A percentile compares a stretch with the other conserved stretches of the same genome.
Conservation (phyloP, 1,284 basidiomycete species). For the Boletus mariae region DNA sequence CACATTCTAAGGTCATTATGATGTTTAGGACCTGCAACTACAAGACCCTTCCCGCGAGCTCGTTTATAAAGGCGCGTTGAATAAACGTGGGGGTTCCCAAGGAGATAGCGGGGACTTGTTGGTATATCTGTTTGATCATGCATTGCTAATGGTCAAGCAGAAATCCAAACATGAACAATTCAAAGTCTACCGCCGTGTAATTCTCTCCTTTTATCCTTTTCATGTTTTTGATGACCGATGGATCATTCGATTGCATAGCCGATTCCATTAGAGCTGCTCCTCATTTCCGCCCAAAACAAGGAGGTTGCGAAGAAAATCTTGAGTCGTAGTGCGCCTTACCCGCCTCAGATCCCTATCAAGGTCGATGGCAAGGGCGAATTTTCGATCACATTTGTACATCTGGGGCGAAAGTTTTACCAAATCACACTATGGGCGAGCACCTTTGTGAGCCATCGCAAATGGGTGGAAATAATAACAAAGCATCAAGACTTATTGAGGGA, state of each 20-base stretch:
- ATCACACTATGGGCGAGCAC: slow-evolving; percentile 93
- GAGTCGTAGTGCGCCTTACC: slow-evolving; percentile 49
- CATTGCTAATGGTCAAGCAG: slow-evolving; percentile 92
- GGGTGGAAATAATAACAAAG: slow-evolving; percentile 90
- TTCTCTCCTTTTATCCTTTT: slow-evolving; percentile 14
- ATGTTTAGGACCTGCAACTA: slow-evolving; percentile 74
- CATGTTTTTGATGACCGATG: slow-evolving; percentile 2
- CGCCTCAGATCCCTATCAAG: slow-evolving; percentile 45
- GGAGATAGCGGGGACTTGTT: slow-evolving; percentile 86
- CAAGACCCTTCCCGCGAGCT: slow-evolving; percentile 69
- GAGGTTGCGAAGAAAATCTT: slow-evolving; percentile 47
- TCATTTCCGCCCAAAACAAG: slow-evolving; percentile 62
- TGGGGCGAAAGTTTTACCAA: slow-evolving; percentile 91
- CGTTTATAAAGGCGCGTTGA: slow-evolving; percentile 91
- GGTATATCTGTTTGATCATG: slow-evolving; percentile 97
- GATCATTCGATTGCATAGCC: slow-evolving; percentile 50
- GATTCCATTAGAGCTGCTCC: slow-evolving; percentile 92
- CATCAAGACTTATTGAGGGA: slow-evolving; percentile 87
- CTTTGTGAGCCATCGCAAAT: slow-evolving; percentile 84
- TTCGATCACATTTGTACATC: slow-evolving; percentile 89
- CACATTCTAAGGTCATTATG: slow-evolving; percentile 4
- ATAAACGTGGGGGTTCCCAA: slow-evolving; percentile 78
- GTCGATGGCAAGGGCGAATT: slow-evolving; percentile 85
- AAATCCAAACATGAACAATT: slow-evolving; percentile 91
- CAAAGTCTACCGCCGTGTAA: slow-evolving; percentile 89